A percentile compares a stretch with the other conserved stretches of the same genome.
Evolutionary conservation across 345 rosid genomes (phyloP).

Genomic region (Brassica cretica): DNA sequence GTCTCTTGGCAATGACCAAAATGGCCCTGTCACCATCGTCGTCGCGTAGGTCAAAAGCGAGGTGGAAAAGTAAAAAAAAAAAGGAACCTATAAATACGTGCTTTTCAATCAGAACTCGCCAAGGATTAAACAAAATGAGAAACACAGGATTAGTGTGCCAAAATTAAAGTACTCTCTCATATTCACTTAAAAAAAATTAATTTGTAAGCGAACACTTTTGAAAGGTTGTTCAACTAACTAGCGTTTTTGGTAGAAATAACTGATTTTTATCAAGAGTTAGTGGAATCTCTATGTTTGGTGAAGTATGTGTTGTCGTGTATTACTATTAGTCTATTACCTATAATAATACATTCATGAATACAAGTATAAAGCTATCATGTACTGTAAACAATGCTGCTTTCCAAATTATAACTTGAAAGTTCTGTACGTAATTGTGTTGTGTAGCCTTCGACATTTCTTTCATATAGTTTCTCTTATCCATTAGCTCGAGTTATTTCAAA

Average conservation of each 20-base stretch:
- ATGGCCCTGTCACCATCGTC: background rate
- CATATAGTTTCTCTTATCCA: background rate
- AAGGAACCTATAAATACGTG: background rate
- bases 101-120: background rate
- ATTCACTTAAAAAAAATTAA: background rate
- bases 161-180: background rate
- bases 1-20: background rate
- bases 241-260: background rate
- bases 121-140: background rate
- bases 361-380: background rate
- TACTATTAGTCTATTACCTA: too few relatives aligned
- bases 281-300: background rate
- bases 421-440: background rate
- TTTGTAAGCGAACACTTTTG: background rate
- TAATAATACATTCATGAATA: background rate
- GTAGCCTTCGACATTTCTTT: background rate
- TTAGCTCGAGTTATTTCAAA: background rate
- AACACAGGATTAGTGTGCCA: background rate
- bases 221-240: background rate
- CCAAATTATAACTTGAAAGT: background rate
- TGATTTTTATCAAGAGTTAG: background rate
- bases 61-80: background rate
- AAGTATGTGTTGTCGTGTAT: background rate
- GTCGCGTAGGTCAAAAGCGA: slow-evolving; percentile 2
- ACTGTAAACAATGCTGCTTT: background rate